A percentile compares a stretch with the other conserved stretches of the same genome.
phyloP scores from a whole-genome alignment of 2,329 filamentous ascomycete genomes.

The Colletotrichum lentis region DNA sequence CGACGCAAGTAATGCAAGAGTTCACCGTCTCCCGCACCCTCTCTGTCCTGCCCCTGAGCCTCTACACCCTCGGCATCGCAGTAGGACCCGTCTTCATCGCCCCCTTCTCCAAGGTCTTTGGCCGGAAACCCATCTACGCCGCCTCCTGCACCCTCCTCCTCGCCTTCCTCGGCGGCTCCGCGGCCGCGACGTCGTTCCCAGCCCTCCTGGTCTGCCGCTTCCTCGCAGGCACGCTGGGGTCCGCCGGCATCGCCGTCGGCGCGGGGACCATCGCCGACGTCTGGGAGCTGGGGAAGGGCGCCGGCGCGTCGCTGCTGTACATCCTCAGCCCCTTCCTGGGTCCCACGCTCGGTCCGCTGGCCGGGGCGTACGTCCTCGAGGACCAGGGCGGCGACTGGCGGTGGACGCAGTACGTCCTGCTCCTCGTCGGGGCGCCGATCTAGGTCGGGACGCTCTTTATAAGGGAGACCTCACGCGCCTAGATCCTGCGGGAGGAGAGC shows the following conservation, averaged over 20 bases:
- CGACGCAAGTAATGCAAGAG: constrained; percentile 16
- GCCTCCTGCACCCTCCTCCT: constrained; percentile 72
- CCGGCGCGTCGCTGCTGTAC: constrained; percentile 76
- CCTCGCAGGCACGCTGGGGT: constrained; percentile 73
- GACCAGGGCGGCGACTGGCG: constrained; percentile 37
- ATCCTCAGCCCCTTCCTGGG: constrained; percentile 76
- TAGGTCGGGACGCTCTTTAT: constrained; percentile 16
- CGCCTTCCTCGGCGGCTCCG: constrained; percentile 70
- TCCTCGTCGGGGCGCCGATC: constrained; percentile 36
- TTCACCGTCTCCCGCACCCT: constrained; percentile 37
- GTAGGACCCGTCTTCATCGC: constrained; percentile 83
- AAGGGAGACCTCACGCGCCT: constrained; percentile 33
- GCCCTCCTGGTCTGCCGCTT: constrained; percentile 77
- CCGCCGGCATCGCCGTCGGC: constrained; percentile 77
- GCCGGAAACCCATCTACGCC: constrained; percentile 75
- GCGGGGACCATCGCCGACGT: constrained; percentile 79
- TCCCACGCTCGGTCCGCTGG: constrained; percentile 49
- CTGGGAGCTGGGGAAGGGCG: constrained; percentile 65
- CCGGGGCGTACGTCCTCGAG: constrained; percentile 57
- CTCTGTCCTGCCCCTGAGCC: constrained; percentile 54
- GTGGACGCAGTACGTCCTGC: constrained; percentile 41
- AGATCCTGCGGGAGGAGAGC: constrained; percentile 28
- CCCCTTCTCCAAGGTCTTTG: constrained; percentile 72
- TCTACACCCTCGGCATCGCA: constrained; percentile 78
- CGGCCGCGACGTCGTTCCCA: constrained; percentile 68